Evolutionary conservation across 2,329 filamentous ascomycete species (phyloP).

Genomic region (Hymenoscyphus fructigenus): DNA sequence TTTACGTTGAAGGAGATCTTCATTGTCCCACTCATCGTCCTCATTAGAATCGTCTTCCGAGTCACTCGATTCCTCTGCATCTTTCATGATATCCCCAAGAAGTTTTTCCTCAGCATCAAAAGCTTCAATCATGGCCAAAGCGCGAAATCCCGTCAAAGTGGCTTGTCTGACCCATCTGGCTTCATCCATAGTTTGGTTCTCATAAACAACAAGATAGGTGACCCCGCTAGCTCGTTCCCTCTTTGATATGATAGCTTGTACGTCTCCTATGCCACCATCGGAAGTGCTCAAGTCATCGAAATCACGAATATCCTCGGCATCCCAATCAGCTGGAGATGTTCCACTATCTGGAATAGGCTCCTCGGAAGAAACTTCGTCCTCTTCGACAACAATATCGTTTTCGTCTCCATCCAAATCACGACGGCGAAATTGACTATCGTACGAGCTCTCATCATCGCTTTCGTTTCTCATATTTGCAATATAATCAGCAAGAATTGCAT

Average conservation of each 20-base stretch:
- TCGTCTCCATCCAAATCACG: slow-evolving; percentile 48
- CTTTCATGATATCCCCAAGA: slow-evolving; percentile 28
- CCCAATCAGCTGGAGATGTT: slow-evolving; percentile 39
- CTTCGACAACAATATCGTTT: slow-evolving; percentile 40
- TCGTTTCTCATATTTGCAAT: slow-evolving; percentile 39
- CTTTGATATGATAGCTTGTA: slow-evolving; percentile 46
- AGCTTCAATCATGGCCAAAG: slow-evolving; percentile 34
- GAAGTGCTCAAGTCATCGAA: slow-evolving; percentile 51
- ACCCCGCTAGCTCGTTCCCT: slow-evolving; percentile 44
- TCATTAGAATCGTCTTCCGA: slow-evolving; percentile 39
- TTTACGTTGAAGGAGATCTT: slow-evolving; percentile 37
- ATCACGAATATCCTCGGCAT: slow-evolving; percentile 45
- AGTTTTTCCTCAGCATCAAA: slow-evolving; percentile 39
- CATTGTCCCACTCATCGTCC: slow-evolving; percentile 32
- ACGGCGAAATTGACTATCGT: slow-evolving; percentile 21
- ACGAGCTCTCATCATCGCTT: slow-evolving; percentile 15
- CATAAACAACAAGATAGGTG: slow-evolving; percentile 53
- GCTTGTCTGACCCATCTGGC: slow-evolving; percentile 48
- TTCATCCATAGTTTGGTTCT: slow-evolving; percentile 44
- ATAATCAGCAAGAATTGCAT: slow-evolving; percentile 35
- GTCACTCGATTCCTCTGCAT: slow-evolving; percentile 28
- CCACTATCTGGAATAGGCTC: slow-evolving; percentile 17
- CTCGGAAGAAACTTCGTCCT: slow-evolving; percentile 19
- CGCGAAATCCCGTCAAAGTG: slow-evolving; percentile 36
- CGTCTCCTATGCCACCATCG: slow-evolving; percentile 43